Base-by-base conservation (phyloP, 176 grass and related monocot species). In the Eleusine indica region DNA sequence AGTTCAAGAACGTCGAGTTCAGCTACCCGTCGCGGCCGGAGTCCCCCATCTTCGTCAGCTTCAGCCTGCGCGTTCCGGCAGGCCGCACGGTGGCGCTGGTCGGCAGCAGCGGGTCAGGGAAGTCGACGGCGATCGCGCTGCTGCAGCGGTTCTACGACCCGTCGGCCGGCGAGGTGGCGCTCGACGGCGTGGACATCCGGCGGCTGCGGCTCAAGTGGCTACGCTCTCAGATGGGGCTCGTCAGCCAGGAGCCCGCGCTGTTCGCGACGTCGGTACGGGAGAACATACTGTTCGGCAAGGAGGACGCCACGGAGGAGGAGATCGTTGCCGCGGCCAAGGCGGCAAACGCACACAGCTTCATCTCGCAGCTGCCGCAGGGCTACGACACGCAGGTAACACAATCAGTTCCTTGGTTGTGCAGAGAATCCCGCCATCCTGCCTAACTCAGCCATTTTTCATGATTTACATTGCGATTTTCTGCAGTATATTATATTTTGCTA, bases 241-340 rank as follows among this genome's bases (percentile, higher is more conserved):
- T 99, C 3, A 99, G 93, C 87, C 96, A 99, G 70, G 96, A 99
- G 82, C 96, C 96, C 19, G 96, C 93, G 42, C 87, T 99, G 66
- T 96, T 99, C 75, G 96, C 96, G 17, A 96, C 93, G 63, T 90
- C 93, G 14, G 91, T 99, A 51, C 60, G 80, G 76, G 93, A 99
- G 81, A 99, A 99, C 80, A 91, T 99, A 66, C 41, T 99, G 80
- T 96, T 99, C 39, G 96, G 96, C n/a, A 99, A 99, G 67, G 96
- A 96, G 66, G 89, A 94, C 60, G 96, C 96, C n/a, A 69, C 93
- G 21, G 79, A 70, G 87, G 96, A 96, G 29, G 91, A 99, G 87
- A 68, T 99, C 28, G 39, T 88, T 6, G 70, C 81, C 0, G 96
- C 89, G 0, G 96, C 91, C 0, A 94, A 92, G 81, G 91, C 96